Evolutionary conservation across 2,329 filamentous ascomycete genomes (phyloP).

Genomic region (Tolypocladium pustulatum): DNA sequence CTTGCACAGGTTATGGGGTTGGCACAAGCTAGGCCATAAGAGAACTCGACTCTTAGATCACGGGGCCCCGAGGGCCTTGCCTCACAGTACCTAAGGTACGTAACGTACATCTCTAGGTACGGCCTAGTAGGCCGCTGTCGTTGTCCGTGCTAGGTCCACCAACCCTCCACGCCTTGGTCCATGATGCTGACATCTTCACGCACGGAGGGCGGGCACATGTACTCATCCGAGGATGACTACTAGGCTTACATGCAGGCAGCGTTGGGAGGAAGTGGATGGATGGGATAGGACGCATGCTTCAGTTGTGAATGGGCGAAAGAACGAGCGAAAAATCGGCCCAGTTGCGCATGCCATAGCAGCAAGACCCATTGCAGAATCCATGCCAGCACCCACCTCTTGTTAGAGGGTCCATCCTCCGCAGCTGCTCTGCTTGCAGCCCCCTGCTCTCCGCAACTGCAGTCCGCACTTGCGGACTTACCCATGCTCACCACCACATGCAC

Average conservation of each 20-base stretch:
- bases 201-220: not conserved
- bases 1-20: no score
- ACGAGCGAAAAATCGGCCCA: not conserved
- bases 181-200: not conserved
- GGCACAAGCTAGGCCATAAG: no score
- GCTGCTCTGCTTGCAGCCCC: not conserved
- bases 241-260: no score
- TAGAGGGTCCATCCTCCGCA: not conserved
- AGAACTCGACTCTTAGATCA: no score
- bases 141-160: no score
- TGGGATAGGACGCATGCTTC: not conserved
- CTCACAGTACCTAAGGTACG: no score
- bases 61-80: no score
- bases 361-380: not conserved
- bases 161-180: no score
- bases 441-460: not conserved
- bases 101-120: no score
- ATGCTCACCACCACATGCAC: not conserved
- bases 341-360: not conserved
- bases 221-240: accelerated
- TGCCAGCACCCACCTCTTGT: not conserved
- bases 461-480: not conserved
- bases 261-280: not conserved
- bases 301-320: not conserved
- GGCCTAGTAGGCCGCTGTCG: no score